phyloP scores from a whole-genome alignment of 768 basidiomycete species.

The Plicaturopsis crispa region DNA sequence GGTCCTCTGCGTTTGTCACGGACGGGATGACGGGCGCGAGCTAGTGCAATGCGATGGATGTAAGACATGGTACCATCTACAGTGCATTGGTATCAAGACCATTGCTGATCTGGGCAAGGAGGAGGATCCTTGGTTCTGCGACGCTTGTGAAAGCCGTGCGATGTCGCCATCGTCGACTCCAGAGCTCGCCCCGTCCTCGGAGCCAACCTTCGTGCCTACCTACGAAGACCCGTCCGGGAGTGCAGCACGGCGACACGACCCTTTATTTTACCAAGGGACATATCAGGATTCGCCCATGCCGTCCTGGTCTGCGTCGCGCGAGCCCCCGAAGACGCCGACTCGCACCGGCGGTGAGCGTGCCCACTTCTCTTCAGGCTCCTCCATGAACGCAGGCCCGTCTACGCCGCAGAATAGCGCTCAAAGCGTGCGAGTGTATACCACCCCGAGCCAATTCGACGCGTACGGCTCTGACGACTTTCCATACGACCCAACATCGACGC shows the following conservation, averaged over 20 bases:
- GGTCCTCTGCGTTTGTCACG: slow-evolving; percentile 58
- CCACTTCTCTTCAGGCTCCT: slow-evolving; percentile 26
- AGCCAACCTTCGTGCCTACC: slow-evolving; percentile 66
- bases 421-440: slow-evolving; percentile 31
- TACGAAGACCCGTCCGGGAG: slow-evolving; percentile 37
- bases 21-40: slow-evolving; percentile 62
- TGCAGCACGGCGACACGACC: slow-evolving; percentile 41
- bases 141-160: slow-evolving; percentile 39
- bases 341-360: slow-evolving; percentile 17
- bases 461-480: slow-evolving; percentile 40
- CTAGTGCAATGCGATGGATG: slow-evolving; percentile 81
- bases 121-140: slow-evolving; percentile 78
- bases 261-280: slow-evolving; percentile 51
- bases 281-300: slow-evolving; percentile 47
- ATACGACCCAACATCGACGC: slow-evolving; percentile 76
- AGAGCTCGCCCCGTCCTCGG: slow-evolving; percentile 27
- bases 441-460: slow-evolving; percentile 28
- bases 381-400: slow-evolving; percentile 45
- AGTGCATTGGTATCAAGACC: slow-evolving; percentile 67
- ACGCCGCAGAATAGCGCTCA: slow-evolving; percentile 41
- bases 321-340: slow-evolving; percentile 44
- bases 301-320: slow-evolving; percentile 33
- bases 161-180: slow-evolving; percentile 32
- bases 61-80: slow-evolving; percentile 74
- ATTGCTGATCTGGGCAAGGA: slow-evolving; percentile 62